Evolutionary conservation across 1,284 basidiomycete genomes (phyloP), one percentile per base, ranked within the genome.

Genomic region (Cryptococcus deneoformans): DNA sequence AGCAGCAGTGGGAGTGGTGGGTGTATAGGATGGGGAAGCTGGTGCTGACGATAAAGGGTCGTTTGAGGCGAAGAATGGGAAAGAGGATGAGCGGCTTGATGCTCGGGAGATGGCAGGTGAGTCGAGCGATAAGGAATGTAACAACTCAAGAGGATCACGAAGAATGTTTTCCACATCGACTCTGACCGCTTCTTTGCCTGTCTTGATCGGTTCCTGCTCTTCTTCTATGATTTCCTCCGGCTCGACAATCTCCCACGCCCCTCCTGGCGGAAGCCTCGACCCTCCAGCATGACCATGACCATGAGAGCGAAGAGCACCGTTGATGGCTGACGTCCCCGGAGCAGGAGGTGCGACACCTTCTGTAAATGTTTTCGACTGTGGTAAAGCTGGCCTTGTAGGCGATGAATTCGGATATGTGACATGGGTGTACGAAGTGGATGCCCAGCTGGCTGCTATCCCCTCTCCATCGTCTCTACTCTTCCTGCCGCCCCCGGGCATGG

Each of bases 121-220:
- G 20, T 54, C 53, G 39, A 71, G 52, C 1, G 65, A 66, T 8
- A 76, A 59, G 1, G 60, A 59, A 0, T 65, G 59, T 6, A 77
- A 63, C 2, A 75, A 61, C 46, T 75, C 69, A 59, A 88, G 79
- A 24, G 86, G 85, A 79, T 87, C 84, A 67, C 82, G 82, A 55
- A 90, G 82, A 61, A 92, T 85, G 55, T 86, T 85, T 42, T 86
- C 82, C 2, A 83, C 83, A 69, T 91, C 86, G n/a, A 80, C 73
- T 60, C 86, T 83, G 52, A 91, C 58, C 2, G 71, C 72, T 48
- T 80, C 82, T 78, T 65, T 81, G 71, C 69, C 81, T 75, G 60
- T 67, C 16, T 79, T 79, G 36, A 47, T 43, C 1, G 64, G 64
- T 36, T 62, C 56, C 6, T 52, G 49, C 40, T 64, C 65, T 38